A percentile compares a stretch with the other conserved stretches of the same genome.
phyloP scores from a whole-genome alignment of 2,329 filamentous ascomycete species.

The Tolypocladium tropicale region DNA sequence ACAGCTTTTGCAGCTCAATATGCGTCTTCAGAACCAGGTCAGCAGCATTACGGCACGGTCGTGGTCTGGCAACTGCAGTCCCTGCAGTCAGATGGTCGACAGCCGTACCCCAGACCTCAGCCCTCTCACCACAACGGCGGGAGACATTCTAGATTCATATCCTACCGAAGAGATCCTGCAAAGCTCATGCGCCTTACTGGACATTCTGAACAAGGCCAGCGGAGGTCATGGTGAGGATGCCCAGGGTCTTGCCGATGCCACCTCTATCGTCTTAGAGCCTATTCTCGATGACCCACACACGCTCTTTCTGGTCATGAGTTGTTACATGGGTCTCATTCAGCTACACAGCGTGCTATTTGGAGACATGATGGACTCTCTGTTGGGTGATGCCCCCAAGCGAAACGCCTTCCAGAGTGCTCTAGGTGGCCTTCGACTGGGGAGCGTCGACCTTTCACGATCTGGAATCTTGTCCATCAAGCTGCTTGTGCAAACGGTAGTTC shows the following conservation, averaged over 20 bases:
- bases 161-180: not conserved
- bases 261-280: not conserved
- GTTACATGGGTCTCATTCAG: not conserved
- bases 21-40: not conserved
- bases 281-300: not conserved
- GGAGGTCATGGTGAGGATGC: not conserved
- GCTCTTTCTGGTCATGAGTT: not conserved
- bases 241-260: not conserved
- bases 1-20: not conserved
- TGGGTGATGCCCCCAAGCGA: not conserved
- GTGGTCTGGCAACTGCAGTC: not conserved
- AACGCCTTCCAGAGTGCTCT: not conserved
- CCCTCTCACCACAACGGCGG: not conserved
- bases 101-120: not conserved
- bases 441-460: not conserved
- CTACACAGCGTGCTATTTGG: not conserved
- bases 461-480: not conserved
- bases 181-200: not conserved
- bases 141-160: not conserved
- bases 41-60: not conserved
- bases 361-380: not conserved
- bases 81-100: not conserved
- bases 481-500: not conserved
- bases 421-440: not conserved
- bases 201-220: not conserved